Conservation (phyloP, 306 rosid genomes). For the Castanea crenata region DNA sequence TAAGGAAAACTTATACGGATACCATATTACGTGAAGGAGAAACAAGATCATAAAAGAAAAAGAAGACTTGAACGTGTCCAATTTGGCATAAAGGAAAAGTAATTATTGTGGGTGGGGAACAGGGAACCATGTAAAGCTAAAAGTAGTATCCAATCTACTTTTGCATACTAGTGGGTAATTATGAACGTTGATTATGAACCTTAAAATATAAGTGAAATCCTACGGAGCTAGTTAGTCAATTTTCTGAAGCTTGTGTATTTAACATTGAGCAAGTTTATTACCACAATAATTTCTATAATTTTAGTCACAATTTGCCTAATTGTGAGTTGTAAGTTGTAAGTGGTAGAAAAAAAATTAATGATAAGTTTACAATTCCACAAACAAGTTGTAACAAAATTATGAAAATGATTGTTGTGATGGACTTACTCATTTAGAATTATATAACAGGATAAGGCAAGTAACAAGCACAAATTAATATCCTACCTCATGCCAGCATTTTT, state of each 20-base stretch:
- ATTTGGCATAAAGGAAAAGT: neutral
- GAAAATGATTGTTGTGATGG: no score
- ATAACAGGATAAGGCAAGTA: neutral
- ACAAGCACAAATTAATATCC: neutral
- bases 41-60: neutral
- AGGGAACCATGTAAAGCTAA: neutral
- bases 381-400: no score
- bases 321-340: no score
- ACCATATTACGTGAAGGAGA: no score
- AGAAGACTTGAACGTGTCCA: neutral
- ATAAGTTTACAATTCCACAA: no score
- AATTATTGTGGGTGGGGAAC: neutral
- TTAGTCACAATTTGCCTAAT: fast-evolving
- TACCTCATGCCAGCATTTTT: neutral
- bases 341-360: no score
- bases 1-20: no score
- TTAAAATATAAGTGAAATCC: neutral
- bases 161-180: neutral
- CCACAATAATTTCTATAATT: no score
- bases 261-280: no score
- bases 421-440: no score
- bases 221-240: neutral
- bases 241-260: neutral
- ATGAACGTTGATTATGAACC: neutral
- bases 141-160: neutral